Conservation (phyloP, 805 yeast species). For the Yarrowia deformans region DNA sequence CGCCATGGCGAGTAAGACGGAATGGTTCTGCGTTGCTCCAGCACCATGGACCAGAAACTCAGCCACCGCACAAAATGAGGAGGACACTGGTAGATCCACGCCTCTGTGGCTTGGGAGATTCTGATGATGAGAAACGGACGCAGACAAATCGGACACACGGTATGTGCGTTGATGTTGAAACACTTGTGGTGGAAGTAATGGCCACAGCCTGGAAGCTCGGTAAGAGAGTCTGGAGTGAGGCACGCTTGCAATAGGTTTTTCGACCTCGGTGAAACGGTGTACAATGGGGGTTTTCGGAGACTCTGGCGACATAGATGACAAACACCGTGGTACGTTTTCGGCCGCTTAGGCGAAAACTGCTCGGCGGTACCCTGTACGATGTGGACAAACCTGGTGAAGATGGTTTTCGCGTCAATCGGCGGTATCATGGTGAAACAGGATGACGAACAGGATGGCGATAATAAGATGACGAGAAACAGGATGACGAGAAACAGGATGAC, state of each 20-base stretch:
- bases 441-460: no score
- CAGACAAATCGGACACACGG: not conserved
- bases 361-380: not conserved
- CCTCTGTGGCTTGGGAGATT: not conserved
- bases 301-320: not conserved
- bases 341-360: not conserved
- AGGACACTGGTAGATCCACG: slow-evolving; percentile 25
- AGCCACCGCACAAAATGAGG: slow-evolving; percentile 13
- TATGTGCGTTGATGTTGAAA: not conserved
- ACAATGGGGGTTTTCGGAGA: not conserved
- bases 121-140: not conserved
- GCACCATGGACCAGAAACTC: slow-evolving; percentile 5
- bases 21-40: not conserved
- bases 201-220: slow-evolving; percentile 8
- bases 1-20: slow-evolving; percentile 5
- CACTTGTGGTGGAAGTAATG: slow-evolving; percentile 9
- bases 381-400: not conserved
- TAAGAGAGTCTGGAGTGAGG: not conserved
- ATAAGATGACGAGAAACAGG: no score
- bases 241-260: not conserved
- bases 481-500: no score
- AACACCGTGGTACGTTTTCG: not conserved
- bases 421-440: not conserved
- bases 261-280: not conserved
- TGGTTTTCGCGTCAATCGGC: not conserved